These are phyloP conservation scores for Pisolithus tinctorius DNA, from an alignment of 768 basidiomycete genomes.

Conservation along the genomic window DNA sequence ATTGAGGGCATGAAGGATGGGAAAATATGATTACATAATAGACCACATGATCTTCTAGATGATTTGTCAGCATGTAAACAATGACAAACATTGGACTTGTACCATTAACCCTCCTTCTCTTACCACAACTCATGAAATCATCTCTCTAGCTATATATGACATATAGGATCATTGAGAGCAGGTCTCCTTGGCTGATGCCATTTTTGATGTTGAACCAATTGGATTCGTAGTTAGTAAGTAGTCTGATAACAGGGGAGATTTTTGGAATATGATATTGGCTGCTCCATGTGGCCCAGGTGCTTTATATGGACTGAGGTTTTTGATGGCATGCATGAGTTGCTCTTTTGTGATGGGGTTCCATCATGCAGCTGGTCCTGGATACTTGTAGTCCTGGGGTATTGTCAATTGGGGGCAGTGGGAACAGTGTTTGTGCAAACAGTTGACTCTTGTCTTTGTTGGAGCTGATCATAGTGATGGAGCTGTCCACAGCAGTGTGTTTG, in stretches of 20 bases:
- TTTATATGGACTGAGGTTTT: slow-evolving; percentile 11
- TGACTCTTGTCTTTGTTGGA: neutral
- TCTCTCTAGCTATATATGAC: neutral
- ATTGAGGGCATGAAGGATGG: too few species aligned
- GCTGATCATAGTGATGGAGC: slow-evolving; percentile 8
- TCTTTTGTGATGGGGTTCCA: neutral
- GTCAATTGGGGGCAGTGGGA: slow-evolving; percentile 8
- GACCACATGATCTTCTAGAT: too few species aligned
- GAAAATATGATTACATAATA: too few species aligned
- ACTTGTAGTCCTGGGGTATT: neutral
- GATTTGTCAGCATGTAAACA: too few species aligned
- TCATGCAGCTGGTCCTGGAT: neutral
- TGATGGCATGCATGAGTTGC: slow-evolving; percentile 2
- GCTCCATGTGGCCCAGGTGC: slow-evolving; percentile 24
- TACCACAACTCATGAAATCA: too few species aligned
- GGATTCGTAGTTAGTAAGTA: too few species aligned
- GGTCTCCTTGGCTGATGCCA: neutral
- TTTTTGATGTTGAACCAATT: neutral
- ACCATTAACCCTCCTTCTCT: too few species aligned
- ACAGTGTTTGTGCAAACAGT: slow-evolving; percentile 17
- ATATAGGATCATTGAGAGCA: neutral
- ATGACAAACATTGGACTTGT: too few species aligned
- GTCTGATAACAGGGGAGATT: slow-evolving; percentile 23
- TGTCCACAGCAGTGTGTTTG: slow-evolving; percentile 5
- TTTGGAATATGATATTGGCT: slow-evolving; percentile 16